Percentiles rank a stretch among this genome's conserved stretches.
These are phyloP conservation scores for Magnaporthiopsis rhizophila DNA, from an alignment of 2,329 filamentous ascomycete species.

Conservation along the genomic window DNA sequence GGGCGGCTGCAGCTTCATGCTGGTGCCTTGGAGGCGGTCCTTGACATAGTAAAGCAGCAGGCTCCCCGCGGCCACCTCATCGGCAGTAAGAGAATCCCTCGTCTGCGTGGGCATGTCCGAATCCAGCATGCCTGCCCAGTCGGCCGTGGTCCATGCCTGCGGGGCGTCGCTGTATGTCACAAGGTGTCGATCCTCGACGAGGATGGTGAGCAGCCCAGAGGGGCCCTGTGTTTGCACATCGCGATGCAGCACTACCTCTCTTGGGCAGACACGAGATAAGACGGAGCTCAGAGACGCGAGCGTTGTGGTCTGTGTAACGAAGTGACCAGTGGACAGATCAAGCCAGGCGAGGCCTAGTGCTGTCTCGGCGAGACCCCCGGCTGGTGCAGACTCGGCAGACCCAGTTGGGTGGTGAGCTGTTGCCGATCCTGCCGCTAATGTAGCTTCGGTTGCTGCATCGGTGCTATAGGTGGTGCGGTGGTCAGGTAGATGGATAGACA, in stretches of 20 bases:
- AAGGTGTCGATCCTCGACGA: constrained; percentile 67
- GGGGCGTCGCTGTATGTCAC: constrained; percentile 50
- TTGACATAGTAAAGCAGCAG: constrained; percentile 79
- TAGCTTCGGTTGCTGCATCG: constrained; percentile 6
- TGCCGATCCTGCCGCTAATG: constrained; percentile 2
- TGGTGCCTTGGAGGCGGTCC: constrained; percentile 66
- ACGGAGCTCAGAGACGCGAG: constrained; percentile 68
- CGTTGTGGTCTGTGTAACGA: constrained; percentile 73
- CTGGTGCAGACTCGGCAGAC: constrained; percentile 10
- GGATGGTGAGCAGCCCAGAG: constrained; percentile 53
- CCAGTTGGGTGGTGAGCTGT: not conserved
- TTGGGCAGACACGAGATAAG: constrained; percentile 72
- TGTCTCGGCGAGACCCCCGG: constrained; percentile 9
- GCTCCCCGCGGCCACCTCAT: constrained; percentile 70
- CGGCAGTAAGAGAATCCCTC: constrained; percentile 48
- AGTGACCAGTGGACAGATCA: constrained; percentile 90
- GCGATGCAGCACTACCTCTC: constrained; percentile 75
- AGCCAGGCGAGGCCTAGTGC: constrained; percentile 80
- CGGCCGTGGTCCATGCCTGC: constrained; percentile 32
- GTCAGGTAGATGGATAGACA: constrained; percentile 59
- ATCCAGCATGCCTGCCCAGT: constrained; percentile 75
- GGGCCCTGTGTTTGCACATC: constrained; percentile 32
- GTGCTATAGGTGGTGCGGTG: constrained; percentile 7
- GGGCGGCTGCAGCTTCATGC: constrained; percentile 78
- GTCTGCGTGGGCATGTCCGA: constrained; percentile 51